Evolutionary conservation across 2,329 filamentous ascomycete genomes (phyloP), one percentile per base, ranked within the genome.

Genomic region (Aspergillus bombycis): DNA sequence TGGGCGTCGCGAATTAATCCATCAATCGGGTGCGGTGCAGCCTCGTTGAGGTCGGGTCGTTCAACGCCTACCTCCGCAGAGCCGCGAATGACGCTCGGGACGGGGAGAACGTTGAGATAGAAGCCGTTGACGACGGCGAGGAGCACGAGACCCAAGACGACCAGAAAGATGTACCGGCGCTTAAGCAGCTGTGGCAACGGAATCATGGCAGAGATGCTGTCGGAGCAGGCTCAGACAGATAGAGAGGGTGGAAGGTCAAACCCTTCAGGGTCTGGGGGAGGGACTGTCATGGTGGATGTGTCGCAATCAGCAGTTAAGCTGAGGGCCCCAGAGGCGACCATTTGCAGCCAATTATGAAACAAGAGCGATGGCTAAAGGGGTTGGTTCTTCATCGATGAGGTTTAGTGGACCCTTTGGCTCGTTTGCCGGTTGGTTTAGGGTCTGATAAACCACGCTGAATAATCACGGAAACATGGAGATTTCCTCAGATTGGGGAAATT

Each of bases 11-110:
- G 38, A n/a, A 41, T 41, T n/a, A 41, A 41, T n/a, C 38, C 38
- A 41, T 41, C 38, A 76, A 5, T 73, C 68, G 16, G 81, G 77
- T 1, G 38, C 38, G 38, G 38, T 7, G 38, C 19, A 41, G 19
- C 38, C 16, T 41, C 38, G 16, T 41, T 7, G 9, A 19, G 19
- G 4, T n/a, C 19, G 7, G 38, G 38, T n/a, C 16, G 38, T 19
- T 41, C 7, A 41, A 16, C 16, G n/a, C 3, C 38, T 41, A 16
- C n/a, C 38, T 41, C 38, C 19, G 8, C 19, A 7, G 38, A 41
- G 38, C 16, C 19, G 2, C 16, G 16, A 19, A 41, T n/a, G 7
- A 41, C 38, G 16, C 38, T 41, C 19, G 38, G 38, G 19, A n/a
- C 38, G 3, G 38, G 38, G 38, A 41, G 38, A 41, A n/a, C 5